Evolutionary conservation across 805 yeast species (phyloP).

Genomic region (Saccharomycopsis lassenensis): DNA sequence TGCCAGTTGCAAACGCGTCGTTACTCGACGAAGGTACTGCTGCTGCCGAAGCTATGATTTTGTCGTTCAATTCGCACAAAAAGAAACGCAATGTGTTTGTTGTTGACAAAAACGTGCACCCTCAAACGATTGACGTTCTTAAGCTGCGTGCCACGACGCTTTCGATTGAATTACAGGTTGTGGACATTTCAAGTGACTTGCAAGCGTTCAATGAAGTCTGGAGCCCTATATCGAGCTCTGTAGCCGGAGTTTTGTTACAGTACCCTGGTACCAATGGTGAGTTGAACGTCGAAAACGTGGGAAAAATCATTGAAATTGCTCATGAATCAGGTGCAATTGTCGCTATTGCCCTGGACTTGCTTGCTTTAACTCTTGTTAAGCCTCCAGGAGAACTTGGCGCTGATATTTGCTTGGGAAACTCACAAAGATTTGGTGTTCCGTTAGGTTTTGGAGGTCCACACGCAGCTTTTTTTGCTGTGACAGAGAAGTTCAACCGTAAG

Average conservation of each 20-base stretch:
- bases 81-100: conserved; percentile 61
- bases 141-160: conserved; percentile 69
- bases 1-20: conserved; percentile 92
- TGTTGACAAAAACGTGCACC: conserved; percentile 68
- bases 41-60: conserved; percentile 92
- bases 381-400: conserved; percentile 85
- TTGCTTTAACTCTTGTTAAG: conserved; percentile 76
- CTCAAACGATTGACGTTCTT: conserved; percentile 77
- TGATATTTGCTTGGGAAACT: conserved; percentile 83
- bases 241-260: conserved; percentile 80
- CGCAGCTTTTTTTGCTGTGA: conserved; percentile 92
- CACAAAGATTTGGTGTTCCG: conserved; percentile 97
- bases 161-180: conserved; percentile 48
- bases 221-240: conserved; percentile 26
- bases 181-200: conserved; percentile 38
- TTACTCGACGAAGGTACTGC: conserved; percentile 94
- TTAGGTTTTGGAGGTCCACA: conserved; percentile 98
- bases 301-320: too few relatives aligned
- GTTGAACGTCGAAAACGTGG: too few relatives aligned
- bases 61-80: conserved; percentile 56
- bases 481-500: conserved; percentile 71
- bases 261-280: conserved; percentile 86
- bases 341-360: conserved; percentile 81
- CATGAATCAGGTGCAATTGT: conserved; percentile 68
- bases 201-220: conserved; percentile 28